A percentile compares a stretch with the other conserved stretches of the same genome.
phyloP scores from a whole-genome alignment of 2,329 filamentous ascomycete genomes.

The Tolypocladium album region DNA sequence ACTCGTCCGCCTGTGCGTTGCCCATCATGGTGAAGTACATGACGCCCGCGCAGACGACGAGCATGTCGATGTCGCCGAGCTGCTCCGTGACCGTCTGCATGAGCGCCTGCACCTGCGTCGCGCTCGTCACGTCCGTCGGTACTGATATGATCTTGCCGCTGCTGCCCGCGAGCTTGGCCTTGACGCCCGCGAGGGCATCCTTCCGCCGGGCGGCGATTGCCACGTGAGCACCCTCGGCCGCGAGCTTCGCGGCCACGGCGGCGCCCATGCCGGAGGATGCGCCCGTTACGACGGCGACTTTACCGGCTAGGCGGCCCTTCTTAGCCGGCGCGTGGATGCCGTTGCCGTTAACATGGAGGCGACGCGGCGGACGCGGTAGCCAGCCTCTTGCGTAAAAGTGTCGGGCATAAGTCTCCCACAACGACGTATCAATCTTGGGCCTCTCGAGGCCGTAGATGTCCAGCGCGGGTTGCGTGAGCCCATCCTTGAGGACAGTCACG shows the following conservation, averaged over 20 bases:
- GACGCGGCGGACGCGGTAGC: conserved; percentile 52
- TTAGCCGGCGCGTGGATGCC: conserved; percentile 8
- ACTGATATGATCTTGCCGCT: conserved; percentile 58
- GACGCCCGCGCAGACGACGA: conserved; percentile 72
- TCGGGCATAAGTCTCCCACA: conserved; percentile 70
- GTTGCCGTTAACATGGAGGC: conserved; percentile 24
- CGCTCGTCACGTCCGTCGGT: conserved; percentile 62
- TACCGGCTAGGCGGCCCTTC: conserved; percentile 52
- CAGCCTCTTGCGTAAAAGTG: conserved; percentile 75
- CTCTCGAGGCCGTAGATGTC: conserved; percentile 42
- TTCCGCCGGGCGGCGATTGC: conserved; percentile 61
- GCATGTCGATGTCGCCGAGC: conserved; percentile 64
- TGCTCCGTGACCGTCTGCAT: conserved; percentile 46
- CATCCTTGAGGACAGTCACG: conserved; percentile 65
- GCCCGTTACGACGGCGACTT: conserved; percentile 67
- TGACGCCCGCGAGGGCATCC: conserved; percentile 57
- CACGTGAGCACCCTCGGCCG: conserved; percentile 60
- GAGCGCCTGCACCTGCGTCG: conserved; percentile 54
- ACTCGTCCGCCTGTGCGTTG: conserved; percentile 61
- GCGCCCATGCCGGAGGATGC: conserved; percentile 73
- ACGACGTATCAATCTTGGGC: conserved; percentile 55
- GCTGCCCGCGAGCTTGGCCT: conserved; percentile 43
- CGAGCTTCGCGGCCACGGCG: conserved; percentile 59
- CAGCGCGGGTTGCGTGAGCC: conserved; percentile 52
- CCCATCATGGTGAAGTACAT: conserved; percentile 90